Base-by-base conservation (phyloP, 1,284 basidiomycete genomes). In the Inonotus obliquus region DNA sequence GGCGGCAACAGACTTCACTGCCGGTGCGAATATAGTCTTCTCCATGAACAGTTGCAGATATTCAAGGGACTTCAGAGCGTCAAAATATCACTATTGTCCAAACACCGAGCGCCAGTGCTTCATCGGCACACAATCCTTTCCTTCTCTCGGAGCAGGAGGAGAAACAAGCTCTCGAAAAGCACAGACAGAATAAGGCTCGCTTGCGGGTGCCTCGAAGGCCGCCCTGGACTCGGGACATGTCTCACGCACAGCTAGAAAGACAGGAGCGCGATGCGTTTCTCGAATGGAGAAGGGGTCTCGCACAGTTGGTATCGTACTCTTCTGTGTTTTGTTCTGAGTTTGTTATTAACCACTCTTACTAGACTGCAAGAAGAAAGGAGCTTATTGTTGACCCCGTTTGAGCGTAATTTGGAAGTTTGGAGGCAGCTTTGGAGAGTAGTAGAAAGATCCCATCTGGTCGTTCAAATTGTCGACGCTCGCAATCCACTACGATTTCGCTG, bases 361-460 rank as follows among this genome's bases (percentile, higher is more conserved):
- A 93, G 92, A 59, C 75, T 94, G 25, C 89, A 93, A 72, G 92
- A 94, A 65, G 79, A 83, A 63, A 86, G 91, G 65, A 82, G 84
- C 41, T 84, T 98, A 38, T 81, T 98, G 10, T 77, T 98, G 9
- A 98, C 95, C 0, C 96, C 95, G 0, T 98, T 97, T 69, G 95
- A 98, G 72, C 89, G 96, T 57, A 98, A 98, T 71, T 78, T 98
- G 25, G 94, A 97, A 79, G 93, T 98, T 11, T 98, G 96, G 96
- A 81, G 96, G 54, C 95, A 98, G 70, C 81, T 98, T 2, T 98
- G 95, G 95, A 83, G 95, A 64, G 96, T 98, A 0, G 74, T 97
- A 19, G 95, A 98, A 75, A 85, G 96, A 48, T 96, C 94, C 4
- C 94, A 97, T 69, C 82, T 98, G 11, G 77, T 98, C 45, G 93